Evolutionary conservation across 2,329 filamentous ascomycete genomes (phyloP).

Genomic region (Monosporascus sp.): DNA sequence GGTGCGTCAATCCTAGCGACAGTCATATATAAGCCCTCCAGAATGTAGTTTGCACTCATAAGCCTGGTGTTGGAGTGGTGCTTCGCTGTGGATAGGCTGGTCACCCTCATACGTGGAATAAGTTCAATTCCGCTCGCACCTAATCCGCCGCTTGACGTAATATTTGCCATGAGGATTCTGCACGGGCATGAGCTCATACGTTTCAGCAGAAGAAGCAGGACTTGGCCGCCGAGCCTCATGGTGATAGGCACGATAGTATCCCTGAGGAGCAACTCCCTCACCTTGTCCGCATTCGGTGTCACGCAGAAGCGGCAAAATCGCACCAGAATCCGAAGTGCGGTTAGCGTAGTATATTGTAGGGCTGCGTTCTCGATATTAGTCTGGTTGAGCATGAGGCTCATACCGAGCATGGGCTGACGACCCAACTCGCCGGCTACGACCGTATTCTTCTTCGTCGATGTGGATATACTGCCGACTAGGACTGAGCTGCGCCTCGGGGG

Average conservation of each 20-base stretch:
- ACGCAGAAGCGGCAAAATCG: conserved; percentile 15
- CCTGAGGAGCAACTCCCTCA: conserved; percentile 24
- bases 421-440: conserved; percentile 21
- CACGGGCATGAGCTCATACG: conserved; percentile 43
- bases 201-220: conserved; percentile 25
- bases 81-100: conserved; percentile 13
- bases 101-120: conserved; percentile 3
- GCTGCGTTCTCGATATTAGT: conserved; percentile 27
- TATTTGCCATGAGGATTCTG: conserved; percentile 41
- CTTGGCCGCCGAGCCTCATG: conserved; percentile 24
- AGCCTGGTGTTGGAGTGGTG: conserved; percentile 11
- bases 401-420: conserved; percentile 28
- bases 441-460: conserved; percentile 12
- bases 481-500: conserved; percentile 6
- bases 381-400: conserved; percentile 19
- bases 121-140: conserved; percentile 23
- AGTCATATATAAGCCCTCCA: conserved; percentile 6
- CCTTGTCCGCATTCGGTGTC: conserved; percentile 18
- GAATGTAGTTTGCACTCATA: conserved; percentile 3
- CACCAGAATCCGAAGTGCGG: conserved; percentile 24
- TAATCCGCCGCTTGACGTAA: conserved; percentile 38
- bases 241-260: conserved; percentile 29
- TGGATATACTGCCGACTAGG: conserved; percentile 7
- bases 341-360: conserved; percentile 20
- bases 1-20: conserved; percentile 5